Conservation (phyloP, 176 grass and related monocot genomes). For the Dendrocalamus sinicus region DNA sequence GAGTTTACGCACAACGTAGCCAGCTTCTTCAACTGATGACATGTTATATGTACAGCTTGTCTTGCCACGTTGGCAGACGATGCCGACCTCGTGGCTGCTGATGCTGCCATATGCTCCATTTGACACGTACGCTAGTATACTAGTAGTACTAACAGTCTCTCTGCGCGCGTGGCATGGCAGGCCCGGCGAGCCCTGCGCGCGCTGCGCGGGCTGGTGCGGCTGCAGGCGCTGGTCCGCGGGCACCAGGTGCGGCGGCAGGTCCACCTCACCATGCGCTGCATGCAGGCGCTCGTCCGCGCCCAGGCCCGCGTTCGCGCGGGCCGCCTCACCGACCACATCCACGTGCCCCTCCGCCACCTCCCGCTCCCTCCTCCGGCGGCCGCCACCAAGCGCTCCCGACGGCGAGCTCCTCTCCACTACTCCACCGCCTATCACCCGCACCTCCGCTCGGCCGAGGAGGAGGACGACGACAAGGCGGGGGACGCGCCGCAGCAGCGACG, state of each 20-base stretch:
- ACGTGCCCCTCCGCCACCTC: background rate
- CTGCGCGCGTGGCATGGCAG: slow-evolving; percentile 16
- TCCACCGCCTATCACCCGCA: background rate
- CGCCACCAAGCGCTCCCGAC: background rate
- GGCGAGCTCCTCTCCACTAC: background rate
- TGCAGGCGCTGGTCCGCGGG: slow-evolving; percentile 81
- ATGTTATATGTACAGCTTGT: background rate
- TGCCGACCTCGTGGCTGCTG: background rate
- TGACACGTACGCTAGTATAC: background rate
- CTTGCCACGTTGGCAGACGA: background rate
- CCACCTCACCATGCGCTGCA: slow-evolving; percentile 74
- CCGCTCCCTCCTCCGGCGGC: background rate
- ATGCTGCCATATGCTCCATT: background rate
- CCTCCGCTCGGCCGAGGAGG: background rate
- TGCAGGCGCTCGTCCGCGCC: slow-evolving; percentile 79
- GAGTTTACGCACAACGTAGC: too few species aligned
- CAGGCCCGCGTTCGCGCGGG: slow-evolving; percentile 71
- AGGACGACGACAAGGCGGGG: background rate
- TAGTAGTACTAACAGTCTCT: background rate
- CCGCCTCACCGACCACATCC: slow-evolving; percentile 44
- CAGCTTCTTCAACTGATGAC: too few species aligned
- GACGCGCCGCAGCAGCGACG: slow-evolving; percentile 23
- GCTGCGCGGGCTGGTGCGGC: slow-evolving; percentile 67
- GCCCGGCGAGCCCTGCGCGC: slow-evolving; percentile 63
- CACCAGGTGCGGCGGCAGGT: slow-evolving; percentile 82